phyloP scores from a whole-genome alignment of 1,139 yeast species.

The Candida tunisiensis region DNA sequence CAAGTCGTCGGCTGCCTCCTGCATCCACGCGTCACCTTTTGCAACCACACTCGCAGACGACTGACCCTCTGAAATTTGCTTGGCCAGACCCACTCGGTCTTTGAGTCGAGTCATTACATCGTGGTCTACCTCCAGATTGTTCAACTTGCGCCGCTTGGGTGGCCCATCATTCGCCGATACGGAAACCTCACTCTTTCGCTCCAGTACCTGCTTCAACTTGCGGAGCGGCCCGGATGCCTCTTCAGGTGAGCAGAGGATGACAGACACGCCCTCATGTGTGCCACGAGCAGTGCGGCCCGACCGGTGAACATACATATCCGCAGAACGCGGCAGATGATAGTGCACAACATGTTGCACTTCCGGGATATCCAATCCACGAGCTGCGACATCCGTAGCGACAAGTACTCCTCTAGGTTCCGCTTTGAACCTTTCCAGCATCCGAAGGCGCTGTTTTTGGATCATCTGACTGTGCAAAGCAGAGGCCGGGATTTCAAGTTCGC shows the following conservation, averaged over 20 bases:
- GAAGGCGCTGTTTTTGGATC: slow-evolving; percentile 85
- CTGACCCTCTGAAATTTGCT: slow-evolving; percentile 58
- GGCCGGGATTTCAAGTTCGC: slow-evolving; percentile 51
- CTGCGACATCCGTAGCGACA: slow-evolving; percentile 95
- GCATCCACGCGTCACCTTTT: slow-evolving; percentile 73
- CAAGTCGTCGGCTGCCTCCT: slow-evolving; percentile 83
- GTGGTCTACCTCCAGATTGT: slow-evolving; percentile 60
- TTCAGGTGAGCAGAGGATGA: slow-evolving; percentile 83
- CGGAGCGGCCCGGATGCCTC: slow-evolving; percentile 77
- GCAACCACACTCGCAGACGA: no score
- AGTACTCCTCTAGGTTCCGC: slow-evolving; percentile 40
- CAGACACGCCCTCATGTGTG: slow-evolving; percentile 83
- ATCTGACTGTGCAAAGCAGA: slow-evolving; percentile 84
- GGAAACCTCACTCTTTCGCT: no score
- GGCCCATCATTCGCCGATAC: slow-evolving; percentile 14
- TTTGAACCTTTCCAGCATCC: slow-evolving; percentile 53
- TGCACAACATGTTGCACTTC: slow-evolving; percentile 88
- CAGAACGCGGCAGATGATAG: slow-evolving; percentile 87
- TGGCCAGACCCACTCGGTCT: slow-evolving; percentile 52
- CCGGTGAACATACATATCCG: slow-evolving; percentile 88
- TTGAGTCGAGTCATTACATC: slow-evolving; percentile 56
- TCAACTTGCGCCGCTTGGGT: slow-evolving; percentile 32
- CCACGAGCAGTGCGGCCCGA: slow-evolving; percentile 99
- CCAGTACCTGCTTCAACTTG: slow-evolving; percentile 49
- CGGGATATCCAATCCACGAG: slow-evolving; percentile 93